phyloP scores from a whole-genome alignment of 2,329 filamentous ascomycete genomes.

The Pseudohalonectria lignicola region DNA sequence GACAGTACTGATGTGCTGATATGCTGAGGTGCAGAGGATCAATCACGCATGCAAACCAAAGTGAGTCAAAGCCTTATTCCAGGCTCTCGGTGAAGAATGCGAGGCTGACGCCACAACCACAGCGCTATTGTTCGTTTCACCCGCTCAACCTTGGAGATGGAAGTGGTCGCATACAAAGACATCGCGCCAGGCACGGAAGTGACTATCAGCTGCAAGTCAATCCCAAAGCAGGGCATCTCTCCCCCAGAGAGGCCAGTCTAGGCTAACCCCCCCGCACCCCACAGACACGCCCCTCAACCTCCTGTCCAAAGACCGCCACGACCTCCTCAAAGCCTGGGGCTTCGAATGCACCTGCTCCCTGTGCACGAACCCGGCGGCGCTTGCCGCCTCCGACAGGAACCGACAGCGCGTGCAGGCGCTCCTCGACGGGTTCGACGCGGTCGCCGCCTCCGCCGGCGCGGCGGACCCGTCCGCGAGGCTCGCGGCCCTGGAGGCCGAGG shows the following conservation, averaged over 20 bases:
- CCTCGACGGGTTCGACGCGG: constrained; percentile 7
- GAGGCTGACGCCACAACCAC: not conserved
- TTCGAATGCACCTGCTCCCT: constrained; percentile 13
- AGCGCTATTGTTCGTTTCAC: constrained; percentile 12
- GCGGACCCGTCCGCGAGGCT: constrained; percentile 1
- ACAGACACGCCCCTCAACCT: constrained; percentile 12
- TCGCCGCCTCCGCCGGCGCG: not conserved
- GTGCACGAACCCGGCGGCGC: constrained; percentile 7
- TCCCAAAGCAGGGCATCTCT: no score
- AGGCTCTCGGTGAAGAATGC: no score
- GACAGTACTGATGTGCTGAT: not conserved
- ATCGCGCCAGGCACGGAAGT: constrained; percentile 11
- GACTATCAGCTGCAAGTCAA: constrained; percentile 11
- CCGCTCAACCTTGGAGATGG: constrained; percentile 9
- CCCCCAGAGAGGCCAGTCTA: no score
- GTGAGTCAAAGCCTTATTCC: constrained; percentile 7
- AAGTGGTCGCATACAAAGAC: constrained; percentile 11
- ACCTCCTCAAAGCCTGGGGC: constrained; percentile 11
- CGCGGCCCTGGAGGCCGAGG: constrained; percentile 10
- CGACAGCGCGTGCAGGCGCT: constrained; percentile 11
- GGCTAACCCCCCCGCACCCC: no score
- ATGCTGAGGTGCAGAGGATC: constrained; percentile 10
- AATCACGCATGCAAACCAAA: constrained; percentile 15
- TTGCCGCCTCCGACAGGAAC: constrained; percentile 9
- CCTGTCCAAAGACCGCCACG: constrained; percentile 8